Evolutionary conservation across 306 rosid genomes (phyloP), one percentile per base, ranked within the genome.

Genomic region (Trifolium pratense): DNA sequence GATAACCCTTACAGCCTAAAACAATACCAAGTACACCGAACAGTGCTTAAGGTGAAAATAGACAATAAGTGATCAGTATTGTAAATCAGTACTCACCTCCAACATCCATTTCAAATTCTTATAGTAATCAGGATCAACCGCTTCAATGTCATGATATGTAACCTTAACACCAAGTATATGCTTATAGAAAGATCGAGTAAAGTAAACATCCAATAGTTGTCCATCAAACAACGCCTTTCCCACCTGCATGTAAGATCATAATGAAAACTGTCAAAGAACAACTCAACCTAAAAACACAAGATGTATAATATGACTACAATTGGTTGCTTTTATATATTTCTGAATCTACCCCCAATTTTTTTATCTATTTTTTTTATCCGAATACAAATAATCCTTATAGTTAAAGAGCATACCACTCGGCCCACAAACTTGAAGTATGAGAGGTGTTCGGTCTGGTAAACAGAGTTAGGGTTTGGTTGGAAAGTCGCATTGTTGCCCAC

Each of bases 71-170:
- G 42, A 46, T 51, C 18, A 40, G 63, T 46, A 34, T 11, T 73
- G 70, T 58, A 53, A 66, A 78, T 75, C 49, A 66, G 74, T 31
- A 79, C 90, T 79, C 67, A 91, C 99, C 97, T 95, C 99, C 61
- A 95, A 78, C 97, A 95, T 84, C 99, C 99, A 95, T 81, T 95
- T 95, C 89, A 95, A 92, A 86, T 91, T 95, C 82, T 84, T 95
- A 83, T 95, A 95, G 86, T 91, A 95, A 79, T 91, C 99, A 78
- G 97, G 99, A 81, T 95, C 99, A 80, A 95, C 92, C 7, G 99
- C 99, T 80, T 95, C 99, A 70, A 95, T 91, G 81, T 95, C 99
- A 91, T 95, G 97, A 89, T 95, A 95, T 58, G 99, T 95, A 83
- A 95, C 99, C 86, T 95, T 95, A 43, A 90, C 99, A 73, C 83